These are phyloP conservation scores for Pleurotus eryngii DNA, from an alignment of 768 basidiomycete genomes.

Conservation along the genomic window DNA sequence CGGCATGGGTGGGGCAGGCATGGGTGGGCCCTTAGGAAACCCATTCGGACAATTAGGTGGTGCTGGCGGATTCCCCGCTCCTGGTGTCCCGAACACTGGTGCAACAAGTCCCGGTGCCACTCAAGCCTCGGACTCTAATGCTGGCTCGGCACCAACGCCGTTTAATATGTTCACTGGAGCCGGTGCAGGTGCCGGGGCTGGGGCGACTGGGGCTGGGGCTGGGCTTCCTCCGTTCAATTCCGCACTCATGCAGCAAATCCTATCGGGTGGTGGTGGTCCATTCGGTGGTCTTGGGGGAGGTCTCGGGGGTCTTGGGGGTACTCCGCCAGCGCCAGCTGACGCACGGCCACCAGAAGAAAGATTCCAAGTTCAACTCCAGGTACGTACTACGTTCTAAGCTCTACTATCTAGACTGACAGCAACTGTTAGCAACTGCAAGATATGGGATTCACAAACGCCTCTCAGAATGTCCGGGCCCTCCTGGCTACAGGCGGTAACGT, in stretches of 20 bases:
- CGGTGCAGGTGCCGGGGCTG: slow-evolving; percentile 19
- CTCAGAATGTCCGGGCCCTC: slow-evolving; percentile 87
- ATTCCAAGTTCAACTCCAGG: slow-evolving; percentile 85
- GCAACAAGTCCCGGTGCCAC: slow-evolving; percentile 22
- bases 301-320: slow-evolving; percentile 21
- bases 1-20: background rate
- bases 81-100: slow-evolving; percentile 47
- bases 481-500: slow-evolving; percentile 93
- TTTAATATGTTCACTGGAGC: slow-evolving; percentile 17
- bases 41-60: slow-evolving; percentile 14
- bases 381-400: slow-evolving; percentile 16
- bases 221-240: slow-evolving; percentile 34
- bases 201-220: slow-evolving; percentile 16
- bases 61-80: slow-evolving; percentile 51
- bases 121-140: slow-evolving; percentile 20
- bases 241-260: slow-evolving; percentile 42
- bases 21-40: background rate
- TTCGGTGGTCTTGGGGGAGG: slow-evolving; percentile 19
- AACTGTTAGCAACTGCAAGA: slow-evolving; percentile 76
- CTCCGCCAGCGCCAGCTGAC: slow-evolving; percentile 56
- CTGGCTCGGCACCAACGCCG: slow-evolving; percentile 17
- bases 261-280: slow-evolving; percentile 30
- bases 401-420: background rate
- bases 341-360: slow-evolving; percentile 84
- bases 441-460: slow-evolving; percentile 91